Percentiles rank a stretch among this genome's conserved stretches.
These are phyloP conservation scores for Botryotinia convoluta DNA, from an alignment of 2,329 filamentous ascomycete species.

Conservation along the genomic window DNA sequence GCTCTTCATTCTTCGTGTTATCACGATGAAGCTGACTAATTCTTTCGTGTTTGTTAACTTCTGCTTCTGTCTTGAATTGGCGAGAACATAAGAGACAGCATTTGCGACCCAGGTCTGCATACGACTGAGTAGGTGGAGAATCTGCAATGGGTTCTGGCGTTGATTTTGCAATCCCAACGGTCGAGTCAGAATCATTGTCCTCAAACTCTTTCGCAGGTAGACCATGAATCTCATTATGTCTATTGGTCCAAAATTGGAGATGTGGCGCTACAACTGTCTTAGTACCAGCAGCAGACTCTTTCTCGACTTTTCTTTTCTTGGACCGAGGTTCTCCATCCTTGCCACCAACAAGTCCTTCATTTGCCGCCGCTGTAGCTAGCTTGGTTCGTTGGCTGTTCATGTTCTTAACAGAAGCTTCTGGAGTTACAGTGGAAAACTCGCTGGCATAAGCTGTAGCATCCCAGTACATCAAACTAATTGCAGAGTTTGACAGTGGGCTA, in stretches of 20 bases:
- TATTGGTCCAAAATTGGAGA: conserved; percentile 69
- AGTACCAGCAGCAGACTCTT: conserved; percentile 34
- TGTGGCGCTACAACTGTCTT: conserved; percentile 58
- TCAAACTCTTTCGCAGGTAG: conserved; percentile 43
- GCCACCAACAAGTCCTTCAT: conserved; percentile 39
- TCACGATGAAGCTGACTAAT: conserved; percentile 55
- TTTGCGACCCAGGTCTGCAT: conserved; percentile 55
- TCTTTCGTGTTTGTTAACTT: conserved; percentile 59
- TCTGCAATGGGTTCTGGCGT: conserved; percentile 29
- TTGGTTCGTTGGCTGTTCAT: conserved; percentile 38
- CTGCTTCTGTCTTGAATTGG: conserved; percentile 52
- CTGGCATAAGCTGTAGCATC: conserved; percentile 71
- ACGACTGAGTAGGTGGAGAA: conserved; percentile 51
- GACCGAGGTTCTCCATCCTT: conserved; percentile 38
- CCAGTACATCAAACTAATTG: conserved; percentile 71
- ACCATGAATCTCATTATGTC: conserved; percentile 65
- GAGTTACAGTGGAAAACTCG: conserved; percentile 55
- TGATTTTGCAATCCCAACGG: conserved; percentile 21
- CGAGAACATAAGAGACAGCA: conserved; percentile 63
- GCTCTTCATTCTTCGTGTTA: conserved; percentile 51
- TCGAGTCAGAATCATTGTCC: conserved; percentile 32
- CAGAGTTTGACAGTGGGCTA: conserved; percentile 64
- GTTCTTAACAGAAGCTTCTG: conserved; percentile 38
- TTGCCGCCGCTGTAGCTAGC: conserved; percentile 39
- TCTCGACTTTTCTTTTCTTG: conserved; percentile 58